phyloP scores from a whole-genome alignment of 1,139 yeast genomes.

The Citeromyces hawaiiensis region DNA sequence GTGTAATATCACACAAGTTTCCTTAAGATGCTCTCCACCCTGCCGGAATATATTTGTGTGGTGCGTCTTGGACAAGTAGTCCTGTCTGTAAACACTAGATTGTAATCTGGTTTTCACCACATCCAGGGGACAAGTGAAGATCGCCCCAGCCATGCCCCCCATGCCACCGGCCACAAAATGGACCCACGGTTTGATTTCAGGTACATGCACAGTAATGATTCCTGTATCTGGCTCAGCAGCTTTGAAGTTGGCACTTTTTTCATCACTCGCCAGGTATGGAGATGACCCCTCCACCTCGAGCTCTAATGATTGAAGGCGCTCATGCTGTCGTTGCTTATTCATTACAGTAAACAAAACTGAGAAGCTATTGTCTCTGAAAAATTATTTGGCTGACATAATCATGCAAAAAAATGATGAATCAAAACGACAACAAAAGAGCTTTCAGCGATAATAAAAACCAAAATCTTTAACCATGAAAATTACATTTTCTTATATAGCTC shows the following conservation, averaged over 20 bases:
- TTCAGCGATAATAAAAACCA: no score
- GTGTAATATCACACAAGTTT: constrained; percentile 62
- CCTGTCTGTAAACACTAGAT: constrained; percentile 45
- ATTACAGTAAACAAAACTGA: not conserved
- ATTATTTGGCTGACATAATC: not conserved
- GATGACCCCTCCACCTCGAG: constrained; percentile 42
- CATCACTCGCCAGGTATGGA: constrained; percentile 61
- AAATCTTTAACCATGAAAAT: not conserved
- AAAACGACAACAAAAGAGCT: not conserved
- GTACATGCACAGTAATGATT: constrained; percentile 1
- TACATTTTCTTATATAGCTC: not conserved
- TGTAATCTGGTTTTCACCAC: constrained; percentile 94
- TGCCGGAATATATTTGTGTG: constrained; percentile 15
- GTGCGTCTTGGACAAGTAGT: constrained; percentile 19
- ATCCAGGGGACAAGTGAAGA: constrained; percentile 88
- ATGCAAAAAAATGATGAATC: not conserved
- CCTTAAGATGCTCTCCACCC: constrained; percentile 62
- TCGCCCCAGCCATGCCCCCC: constrained; percentile 97
- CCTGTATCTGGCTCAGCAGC: constrained; percentile 4
- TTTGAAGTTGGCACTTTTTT: constrained; percentile 33
- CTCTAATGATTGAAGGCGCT: not conserved
- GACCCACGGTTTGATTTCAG: constrained; percentile 67
- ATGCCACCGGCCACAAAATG: constrained; percentile 98
- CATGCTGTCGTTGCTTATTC: not conserved
- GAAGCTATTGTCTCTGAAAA: not conserved